Evolutionary conservation across 441 rosid genomes (phyloP), one percentile per base, ranked within the genome.

Genomic region (Populus hybrid): DNA sequence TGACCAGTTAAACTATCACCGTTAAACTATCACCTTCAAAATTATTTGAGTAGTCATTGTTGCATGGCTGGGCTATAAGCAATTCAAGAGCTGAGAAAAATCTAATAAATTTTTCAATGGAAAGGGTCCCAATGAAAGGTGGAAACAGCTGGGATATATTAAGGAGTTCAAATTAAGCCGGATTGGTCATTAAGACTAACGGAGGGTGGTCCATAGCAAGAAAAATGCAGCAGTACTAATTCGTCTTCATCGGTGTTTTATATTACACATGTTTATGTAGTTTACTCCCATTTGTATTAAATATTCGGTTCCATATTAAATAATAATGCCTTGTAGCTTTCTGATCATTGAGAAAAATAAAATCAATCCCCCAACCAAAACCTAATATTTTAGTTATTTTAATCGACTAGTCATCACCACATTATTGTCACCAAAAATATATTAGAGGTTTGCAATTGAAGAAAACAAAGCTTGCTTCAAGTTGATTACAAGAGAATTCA

Each of bases 311-410:
- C 50, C 12, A 40, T 10, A 40, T 30, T 32, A 18, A 20, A 73
- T 76, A 80, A 83, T 80, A 65, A 76, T 82, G 67, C 46, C 50
- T 32, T 76, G 64, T 65, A 76, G 42, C 64, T 64, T 72, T 77
- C 80, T 74, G 83, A 88, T 86, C 84, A 84, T 86, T 79, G 82
- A 81, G 24, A 20, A 6, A 53, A 80, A 59, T 28, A 50, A 68
- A 64, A 77, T 24, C 70, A 77, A 75, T 23, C 65, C 38, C 32
- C n/a, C 16, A 63, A 67, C 68, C 66, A 67, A 82, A 69, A 75
- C 85, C 9, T 38, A 38, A 14, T 28, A 10, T 28, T 59, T 23
- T 63, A 67, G 32, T 36, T 67, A 71, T 36, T 67, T 75, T 50
- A 64, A 69, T 8, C 21, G 20, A 28, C 28, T 26, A 70, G 78